phyloP scores from a whole-genome alignment of 2,329 filamentous ascomycete species.

The Arthrobotrys pseudoclavata region DNA sequence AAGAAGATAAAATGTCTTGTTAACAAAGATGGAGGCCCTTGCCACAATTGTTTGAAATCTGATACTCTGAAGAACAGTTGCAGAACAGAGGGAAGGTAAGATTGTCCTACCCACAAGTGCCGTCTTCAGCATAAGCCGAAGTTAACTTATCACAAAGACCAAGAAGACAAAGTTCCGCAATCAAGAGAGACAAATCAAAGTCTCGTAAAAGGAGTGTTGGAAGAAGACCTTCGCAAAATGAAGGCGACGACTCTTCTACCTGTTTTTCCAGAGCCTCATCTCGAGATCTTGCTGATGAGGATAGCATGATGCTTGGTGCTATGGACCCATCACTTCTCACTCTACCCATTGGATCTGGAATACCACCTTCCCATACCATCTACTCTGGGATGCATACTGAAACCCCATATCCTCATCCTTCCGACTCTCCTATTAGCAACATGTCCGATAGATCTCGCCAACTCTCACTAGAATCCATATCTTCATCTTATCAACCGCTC shows the following conservation, averaged over 20 bases:
- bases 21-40: slow-evolving; percentile 59
- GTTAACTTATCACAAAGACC: slow-evolving; percentile 43
- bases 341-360: slow-evolving; percentile 36
- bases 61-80: slow-evolving; percentile 51
- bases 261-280: slow-evolving; percentile 58
- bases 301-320: slow-evolving; percentile 41
- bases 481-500: slow-evolving; percentile 49
- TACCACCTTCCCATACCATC: slow-evolving; percentile 33
- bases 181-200: slow-evolving; percentile 58
- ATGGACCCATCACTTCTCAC: slow-evolving; percentile 52
- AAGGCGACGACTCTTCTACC: slow-evolving; percentile 51
- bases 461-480: slow-evolving; percentile 52
- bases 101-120: slow-evolving; percentile 28
- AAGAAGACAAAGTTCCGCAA: slow-evolving; percentile 57
- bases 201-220: slow-evolving; percentile 54
- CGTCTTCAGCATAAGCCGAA: slow-evolving; percentile 36
- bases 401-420: slow-evolving; percentile 34
- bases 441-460: slow-evolving; percentile 50
- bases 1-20: slow-evolving; percentile 64
- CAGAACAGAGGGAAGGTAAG: slow-evolving; percentile 59
- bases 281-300: slow-evolving; percentile 47
- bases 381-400: slow-evolving; percentile 33
- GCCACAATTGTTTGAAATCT: slow-evolving; percentile 58
- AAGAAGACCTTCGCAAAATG: slow-evolving; percentile 48
- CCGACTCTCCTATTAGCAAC: slow-evolving; percentile 53